Base-by-base conservation (phyloP, 805 yeast species). In the Yamadazyma scolyti region DNA sequence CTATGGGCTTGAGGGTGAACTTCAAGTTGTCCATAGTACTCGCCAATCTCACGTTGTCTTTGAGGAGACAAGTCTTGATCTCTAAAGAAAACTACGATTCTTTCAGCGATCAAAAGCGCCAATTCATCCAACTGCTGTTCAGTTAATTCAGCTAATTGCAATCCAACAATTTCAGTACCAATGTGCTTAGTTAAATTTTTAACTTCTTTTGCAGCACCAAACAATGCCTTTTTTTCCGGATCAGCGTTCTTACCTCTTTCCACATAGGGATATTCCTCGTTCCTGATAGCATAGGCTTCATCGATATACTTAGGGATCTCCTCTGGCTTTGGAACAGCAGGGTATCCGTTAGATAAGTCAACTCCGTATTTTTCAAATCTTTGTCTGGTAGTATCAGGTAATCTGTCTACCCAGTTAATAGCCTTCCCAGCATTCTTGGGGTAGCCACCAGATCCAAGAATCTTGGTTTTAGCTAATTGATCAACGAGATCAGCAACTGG, bases 21-120 rank as follows among this genome's bases (percentile, higher is more conserved):
- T 39, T 53, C 57, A 15, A 53, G 50, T 33, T 48, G 50, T 16
- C 57, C 57, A 42, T 40, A 53, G 33, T 50, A 50, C 8, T 43
- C 26, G 18, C 58, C 57, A n/a, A 53, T 34, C 22, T 45, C 55
- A 17, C 46, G 41, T 35, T 53, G 58, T 30, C 48, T 48, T 41
- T 50, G 52, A 10, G 57, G 58, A 21, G 56, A 46, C 25, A 53
- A 44, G 31, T 50, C 57, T 34, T 53, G 58, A 30, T 53, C 52
- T 38, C 48, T 48, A 37, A 53, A 53, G 36, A 53, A 53, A 7
- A 53, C 57, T 23, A 52, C 58, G 2, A 51, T 49, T 39, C 58
- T 41, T 39, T 53, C 58, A 21, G 55, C 56, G 30, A 53, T 39
- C 30, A 53, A 42, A 7, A 53, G 42, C 18, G 58, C 58, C 34